A percentile compares a stretch with the other conserved stretches of the same genome.
Evolutionary conservation across 2,329 filamentous ascomycete species (phyloP).

Genomic region (Hymenoscyphus scutula): DNA sequence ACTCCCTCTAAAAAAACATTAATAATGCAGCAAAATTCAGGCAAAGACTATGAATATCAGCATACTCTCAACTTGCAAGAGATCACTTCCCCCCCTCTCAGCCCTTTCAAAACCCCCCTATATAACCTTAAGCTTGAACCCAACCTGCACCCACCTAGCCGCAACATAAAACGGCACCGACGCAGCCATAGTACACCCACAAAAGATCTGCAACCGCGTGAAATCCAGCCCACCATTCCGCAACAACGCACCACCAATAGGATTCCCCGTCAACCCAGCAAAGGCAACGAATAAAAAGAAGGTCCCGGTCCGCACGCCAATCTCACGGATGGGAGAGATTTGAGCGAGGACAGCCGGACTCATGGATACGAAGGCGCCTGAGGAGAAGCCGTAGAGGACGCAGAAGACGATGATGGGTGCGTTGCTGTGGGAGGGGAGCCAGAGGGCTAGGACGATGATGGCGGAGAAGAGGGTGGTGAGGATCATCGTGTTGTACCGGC

Average conservation of each 20-base stretch:
- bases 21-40: too few species aligned
- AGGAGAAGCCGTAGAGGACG: conserved; percentile 67
- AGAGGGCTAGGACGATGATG: conserved; percentile 50
- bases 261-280: conserved; percentile 64
- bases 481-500: conserved; percentile 54
- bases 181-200: conserved; percentile 51
- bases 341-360: conserved; percentile 65
- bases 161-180: conserved; percentile 42
- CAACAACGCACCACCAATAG: conserved; percentile 64
- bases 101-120: too few species aligned
- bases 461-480: conserved; percentile 44
- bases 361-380: conserved; percentile 64
- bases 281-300: conserved; percentile 61
- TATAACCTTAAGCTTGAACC: conserved; percentile 30
- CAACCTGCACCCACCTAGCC: conserved; percentile 36
- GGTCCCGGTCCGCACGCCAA: conserved; percentile 66
- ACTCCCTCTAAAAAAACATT: too few species aligned
- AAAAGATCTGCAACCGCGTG: conserved; percentile 58
- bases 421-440: conserved; percentile 52
- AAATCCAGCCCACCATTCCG: conserved; percentile 49
- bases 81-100: too few species aligned
- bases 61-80: too few species aligned
- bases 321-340: conserved; percentile 66
- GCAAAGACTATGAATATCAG: too few species aligned
- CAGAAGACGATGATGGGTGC: conserved; percentile 62